Evolutionary conservation across 2,329 filamentous ascomycete genomes (phyloP).

Genomic region (Exophiala alcalophila): DNA sequence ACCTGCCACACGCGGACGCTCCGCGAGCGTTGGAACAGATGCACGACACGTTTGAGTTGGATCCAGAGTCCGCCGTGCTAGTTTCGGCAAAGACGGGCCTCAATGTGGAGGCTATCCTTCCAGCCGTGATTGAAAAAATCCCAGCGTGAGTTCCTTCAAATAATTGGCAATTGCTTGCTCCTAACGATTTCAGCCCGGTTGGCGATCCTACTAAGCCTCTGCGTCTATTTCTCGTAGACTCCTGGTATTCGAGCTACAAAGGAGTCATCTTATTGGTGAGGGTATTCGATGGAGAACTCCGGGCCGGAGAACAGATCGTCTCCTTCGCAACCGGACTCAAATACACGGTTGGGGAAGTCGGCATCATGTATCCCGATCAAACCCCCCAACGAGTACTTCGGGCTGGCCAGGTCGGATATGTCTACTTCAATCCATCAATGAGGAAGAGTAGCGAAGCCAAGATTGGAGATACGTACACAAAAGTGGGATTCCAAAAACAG

Average conservation of each 20-base stretch:
- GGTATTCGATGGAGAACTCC: conserved; percentile 82
- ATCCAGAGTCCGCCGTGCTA: conserved; percentile 68
- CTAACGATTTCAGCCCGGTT: conserved; percentile 51
- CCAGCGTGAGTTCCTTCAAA: conserved; percentile 55
- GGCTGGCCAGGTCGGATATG: conserved; percentile 92
- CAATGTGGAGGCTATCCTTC: conserved; percentile 79
- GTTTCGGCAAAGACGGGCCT: conserved; percentile 93
- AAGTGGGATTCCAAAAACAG: conserved; percentile 67
- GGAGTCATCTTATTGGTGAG: conserved; percentile 89
- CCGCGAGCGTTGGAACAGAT: conserved; percentile 83
- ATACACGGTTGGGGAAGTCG: conserved; percentile 93
- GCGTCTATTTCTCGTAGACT: conserved; percentile 86
- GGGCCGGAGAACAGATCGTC: conserved; percentile 77
- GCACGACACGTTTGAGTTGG: conserved; percentile 79
- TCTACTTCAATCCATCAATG: conserved; percentile 98
- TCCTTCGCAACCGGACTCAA: conserved; percentile 85
- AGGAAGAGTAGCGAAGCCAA: conserved; percentile 94
- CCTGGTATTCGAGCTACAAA: conserved; percentile 96
- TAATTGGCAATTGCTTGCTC: too few species aligned
- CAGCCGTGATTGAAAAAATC: conserved; percentile 79
- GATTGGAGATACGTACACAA: conserved; percentile 92
- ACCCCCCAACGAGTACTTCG: conserved; percentile 76
- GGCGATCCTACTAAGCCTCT: conserved; percentile 72
- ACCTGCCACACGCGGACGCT: conserved; percentile 86
- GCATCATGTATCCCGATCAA: conserved; percentile 89